Percentiles rank a stretch among this genome's conserved stretches.
Evolutionary conservation across 495 filamentous ascomycete genomes (phyloP).

Genomic region (Baudoinia panamericana): DNA sequence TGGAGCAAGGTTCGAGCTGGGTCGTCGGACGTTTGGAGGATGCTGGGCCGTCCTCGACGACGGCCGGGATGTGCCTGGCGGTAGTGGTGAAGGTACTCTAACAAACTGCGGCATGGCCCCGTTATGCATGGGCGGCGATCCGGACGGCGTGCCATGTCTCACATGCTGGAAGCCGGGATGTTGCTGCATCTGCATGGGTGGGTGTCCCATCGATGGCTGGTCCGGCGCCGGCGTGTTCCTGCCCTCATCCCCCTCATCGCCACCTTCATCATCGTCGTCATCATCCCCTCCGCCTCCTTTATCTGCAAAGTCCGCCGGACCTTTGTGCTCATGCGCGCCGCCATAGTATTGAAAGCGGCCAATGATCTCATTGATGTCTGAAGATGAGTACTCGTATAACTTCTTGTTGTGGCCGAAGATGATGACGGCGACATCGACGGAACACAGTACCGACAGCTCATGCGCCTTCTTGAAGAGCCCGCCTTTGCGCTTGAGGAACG

Average conservation of each 20-base stretch:
- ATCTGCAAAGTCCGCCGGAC: constrained; percentile 79
- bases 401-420: constrained; percentile 96
- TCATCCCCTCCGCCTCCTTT: constrained; percentile 78
- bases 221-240: constrained; percentile 46
- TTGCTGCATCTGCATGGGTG: constrained; percentile 64
- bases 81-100: constrained; percentile 68
- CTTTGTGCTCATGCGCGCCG: constrained; percentile 88
- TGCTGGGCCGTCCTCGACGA: constrained; percentile 52
- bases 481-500: constrained; percentile 95
- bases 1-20: constrained; percentile 61
- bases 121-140: constrained; percentile 79
- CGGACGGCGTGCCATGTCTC: constrained; percentile 57
- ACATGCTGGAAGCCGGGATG: constrained; percentile 66
- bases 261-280: constrained; percentile 66
- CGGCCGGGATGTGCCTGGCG: constrained; percentile 62
- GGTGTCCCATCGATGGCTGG: constrained; percentile 51
- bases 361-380: constrained; percentile 81
- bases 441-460: constrained; percentile 93
- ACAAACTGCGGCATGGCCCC: constrained; percentile 60
- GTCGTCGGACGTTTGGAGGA: constrained; percentile 45
- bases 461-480: constrained; percentile 99
- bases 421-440: constrained; percentile 94
- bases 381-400: constrained; percentile 90
- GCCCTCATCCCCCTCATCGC: constrained; percentile 52
- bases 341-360: constrained; percentile 89